Conservation (phyloP, 2,329 filamentous ascomycete genomes). For the Aurifilum marmelostoma region DNA sequence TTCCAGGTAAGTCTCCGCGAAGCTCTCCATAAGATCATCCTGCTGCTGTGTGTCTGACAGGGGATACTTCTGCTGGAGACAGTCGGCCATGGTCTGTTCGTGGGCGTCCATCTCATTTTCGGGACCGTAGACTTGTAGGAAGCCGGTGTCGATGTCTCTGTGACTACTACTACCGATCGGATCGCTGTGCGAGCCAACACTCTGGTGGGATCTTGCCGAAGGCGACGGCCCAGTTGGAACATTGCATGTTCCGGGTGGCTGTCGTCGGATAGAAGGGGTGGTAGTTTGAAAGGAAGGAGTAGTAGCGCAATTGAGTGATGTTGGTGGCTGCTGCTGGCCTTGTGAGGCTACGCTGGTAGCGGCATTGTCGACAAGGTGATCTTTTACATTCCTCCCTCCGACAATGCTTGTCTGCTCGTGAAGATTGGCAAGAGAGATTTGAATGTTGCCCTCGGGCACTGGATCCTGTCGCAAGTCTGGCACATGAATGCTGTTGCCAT, state of each 20-base stretch:
- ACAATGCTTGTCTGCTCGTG: not conserved
- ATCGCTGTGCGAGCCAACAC: not conserved
- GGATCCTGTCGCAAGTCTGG: slow-evolving; percentile 1
- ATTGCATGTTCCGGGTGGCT: no score
- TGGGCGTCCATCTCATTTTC: slow-evolving; percentile 39
- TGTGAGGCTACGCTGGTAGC: not conserved
- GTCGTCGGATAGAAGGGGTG: no score
- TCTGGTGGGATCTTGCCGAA: slow-evolving; percentile 2
- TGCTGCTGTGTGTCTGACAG: slow-evolving; percentile 31
- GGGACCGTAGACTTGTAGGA: slow-evolving; percentile 40
- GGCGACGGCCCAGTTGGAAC: not conserved
- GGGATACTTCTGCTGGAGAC: slow-evolving; percentile 32
- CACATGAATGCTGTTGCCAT: not conserved
- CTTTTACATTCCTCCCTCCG: not conserved
- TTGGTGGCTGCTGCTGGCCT: not conserved
- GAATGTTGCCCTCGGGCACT: slow-evolving; percentile 14
- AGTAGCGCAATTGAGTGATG: not conserved
- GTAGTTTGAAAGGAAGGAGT: not conserved
- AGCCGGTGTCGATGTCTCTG: slow-evolving; percentile 40
- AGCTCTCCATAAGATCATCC: slow-evolving; percentile 44
- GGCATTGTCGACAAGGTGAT: not conserved
- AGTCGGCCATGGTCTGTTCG: slow-evolving; percentile 37
- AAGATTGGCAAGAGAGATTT: slow-evolving; percentile 16
- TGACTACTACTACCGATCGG: not conserved
- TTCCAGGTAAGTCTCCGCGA: slow-evolving; percentile 47